phyloP scores from a whole-genome alignment of 2,329 filamentous ascomycete genomes.

The Thielaviopsis populi region DNA sequence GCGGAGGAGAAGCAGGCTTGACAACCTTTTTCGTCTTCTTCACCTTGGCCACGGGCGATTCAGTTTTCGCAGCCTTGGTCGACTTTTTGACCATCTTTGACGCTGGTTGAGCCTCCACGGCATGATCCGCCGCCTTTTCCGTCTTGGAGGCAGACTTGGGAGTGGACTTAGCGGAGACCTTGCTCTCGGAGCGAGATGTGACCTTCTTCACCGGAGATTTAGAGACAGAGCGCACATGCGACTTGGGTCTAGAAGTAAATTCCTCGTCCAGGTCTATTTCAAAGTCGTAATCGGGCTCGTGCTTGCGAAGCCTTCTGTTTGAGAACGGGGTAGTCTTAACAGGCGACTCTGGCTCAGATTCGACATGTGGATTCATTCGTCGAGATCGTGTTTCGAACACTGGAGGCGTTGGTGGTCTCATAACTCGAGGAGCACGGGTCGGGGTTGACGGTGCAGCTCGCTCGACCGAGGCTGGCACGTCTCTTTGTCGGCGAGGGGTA shows the following conservation, averaged over 20 bases:
- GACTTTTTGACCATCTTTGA: slow-evolving; percentile 8
- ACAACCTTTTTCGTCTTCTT: slow-evolving; percentile 6
- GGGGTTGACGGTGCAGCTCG: background rate
- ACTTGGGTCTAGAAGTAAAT: background rate
- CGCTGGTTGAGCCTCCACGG: background rate
- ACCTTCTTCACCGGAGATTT: slow-evolving; percentile 8
- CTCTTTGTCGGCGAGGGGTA: slow-evolving; percentile 1
- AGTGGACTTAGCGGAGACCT: slow-evolving; percentile 3
- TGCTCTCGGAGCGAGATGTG: background rate
- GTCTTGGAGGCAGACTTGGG: background rate
- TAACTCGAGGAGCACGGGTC: slow-evolving; percentile 3
- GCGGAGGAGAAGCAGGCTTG: slow-evolving; percentile 18
- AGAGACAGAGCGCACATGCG: slow-evolving; percentile 2
- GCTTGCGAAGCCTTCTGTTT: background rate
- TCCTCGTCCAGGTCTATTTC: slow-evolving; percentile 1
- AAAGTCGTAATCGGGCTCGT: background rate
- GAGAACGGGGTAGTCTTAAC: slow-evolving; percentile 5
- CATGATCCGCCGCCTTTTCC: background rate
- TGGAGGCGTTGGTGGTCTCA: background rate
- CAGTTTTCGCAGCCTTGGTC: slow-evolving; percentile 3
- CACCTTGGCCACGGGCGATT: slow-evolving; percentile 1
- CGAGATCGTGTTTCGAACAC: background rate
- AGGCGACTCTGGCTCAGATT: slow-evolving; percentile 15
- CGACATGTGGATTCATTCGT: slow-evolving; percentile 11
- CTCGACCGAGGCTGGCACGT: background rate